phyloP scores from a whole-genome alignment of 2,329 filamentous ascomycete genomes.

The Paecilomyces niveus region DNA sequence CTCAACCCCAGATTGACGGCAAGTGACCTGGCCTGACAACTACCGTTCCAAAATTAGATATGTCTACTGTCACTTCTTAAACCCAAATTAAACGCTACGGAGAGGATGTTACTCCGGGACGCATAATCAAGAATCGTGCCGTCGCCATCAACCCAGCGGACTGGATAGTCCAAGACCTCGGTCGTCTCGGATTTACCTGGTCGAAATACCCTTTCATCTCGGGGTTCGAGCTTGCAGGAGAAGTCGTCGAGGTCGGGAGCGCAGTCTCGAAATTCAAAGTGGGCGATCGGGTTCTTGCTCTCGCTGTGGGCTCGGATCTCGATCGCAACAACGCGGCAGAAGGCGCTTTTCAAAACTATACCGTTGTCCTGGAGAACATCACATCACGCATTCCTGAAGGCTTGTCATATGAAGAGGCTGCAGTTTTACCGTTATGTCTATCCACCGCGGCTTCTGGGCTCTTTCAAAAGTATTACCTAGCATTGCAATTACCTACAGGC shows the following conservation, averaged over 20 bases:
- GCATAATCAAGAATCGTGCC: constrained; percentile 15
- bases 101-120: no score
- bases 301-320: constrained; percentile 9
- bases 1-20: not conserved
- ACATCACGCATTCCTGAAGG: constrained; percentile 17
- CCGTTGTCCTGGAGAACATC: constrained; percentile 14
- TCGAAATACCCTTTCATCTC: not conserved
- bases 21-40: no score
- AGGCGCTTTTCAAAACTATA: constrained; percentile 25
- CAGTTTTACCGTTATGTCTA: constrained; percentile 24
- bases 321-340: constrained; percentile 7
- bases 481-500: constrained; percentile 9
- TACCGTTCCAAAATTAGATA: no score
- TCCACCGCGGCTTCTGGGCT: constrained; percentile 22
- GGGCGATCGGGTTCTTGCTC: constrained; percentile 22
- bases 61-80: no score
- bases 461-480: constrained; percentile 19
- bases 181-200: not conserved
- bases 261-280: not conserved
- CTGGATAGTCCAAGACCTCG: constrained; percentile 21
- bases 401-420: constrained; percentile 21
- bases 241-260: not conserved
- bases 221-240: not conserved
- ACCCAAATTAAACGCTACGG: no score
- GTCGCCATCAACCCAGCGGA: constrained; percentile 27